These are phyloP conservation scores for Pichia sp. DNA, from an alignment of 1,139 yeast genomes.

Conservation along the genomic window DNA sequence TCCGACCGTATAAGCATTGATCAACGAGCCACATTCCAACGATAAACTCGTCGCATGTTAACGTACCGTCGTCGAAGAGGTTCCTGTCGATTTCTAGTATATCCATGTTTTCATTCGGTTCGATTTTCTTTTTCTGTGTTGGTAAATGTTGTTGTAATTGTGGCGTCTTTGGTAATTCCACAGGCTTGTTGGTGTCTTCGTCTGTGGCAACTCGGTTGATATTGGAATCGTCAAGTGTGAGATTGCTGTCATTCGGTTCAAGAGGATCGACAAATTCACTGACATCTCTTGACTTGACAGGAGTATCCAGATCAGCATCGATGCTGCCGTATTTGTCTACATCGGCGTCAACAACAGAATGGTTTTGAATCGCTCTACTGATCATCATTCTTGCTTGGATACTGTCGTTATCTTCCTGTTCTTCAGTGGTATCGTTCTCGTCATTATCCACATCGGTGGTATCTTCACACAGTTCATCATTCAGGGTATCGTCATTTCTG, in stretches of 20 bases:
- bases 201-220: background rate
- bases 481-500: no score
- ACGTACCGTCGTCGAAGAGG: constrained; percentile 58
- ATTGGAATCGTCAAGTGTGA: background rate
- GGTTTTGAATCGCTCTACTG: no score
- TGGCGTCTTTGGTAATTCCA: background rate
- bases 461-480: constrained; percentile 1
- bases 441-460: background rate
- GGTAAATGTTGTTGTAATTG: background rate
- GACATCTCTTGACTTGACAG: background rate
- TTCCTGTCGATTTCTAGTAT: constrained; percentile 7
- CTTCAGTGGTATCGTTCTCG: background rate
- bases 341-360: constrained; percentile 3
- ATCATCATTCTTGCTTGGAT: no score
- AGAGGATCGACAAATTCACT: background rate
- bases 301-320: background rate
- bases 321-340: no score
- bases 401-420: background rate
- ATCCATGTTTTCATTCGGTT: background rate
- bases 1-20: constrained; percentile 92
- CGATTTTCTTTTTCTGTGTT: background rate
- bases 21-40: constrained; percentile 97
- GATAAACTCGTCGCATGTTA: constrained; percentile 77
- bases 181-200: no score
- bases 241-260: background rate